A percentile compares a stretch with the other conserved stretches of the same genome.
Conservation (phyloP, 1,284 basidiomycete genomes). For the Microbotryum scabiosae region DNA sequence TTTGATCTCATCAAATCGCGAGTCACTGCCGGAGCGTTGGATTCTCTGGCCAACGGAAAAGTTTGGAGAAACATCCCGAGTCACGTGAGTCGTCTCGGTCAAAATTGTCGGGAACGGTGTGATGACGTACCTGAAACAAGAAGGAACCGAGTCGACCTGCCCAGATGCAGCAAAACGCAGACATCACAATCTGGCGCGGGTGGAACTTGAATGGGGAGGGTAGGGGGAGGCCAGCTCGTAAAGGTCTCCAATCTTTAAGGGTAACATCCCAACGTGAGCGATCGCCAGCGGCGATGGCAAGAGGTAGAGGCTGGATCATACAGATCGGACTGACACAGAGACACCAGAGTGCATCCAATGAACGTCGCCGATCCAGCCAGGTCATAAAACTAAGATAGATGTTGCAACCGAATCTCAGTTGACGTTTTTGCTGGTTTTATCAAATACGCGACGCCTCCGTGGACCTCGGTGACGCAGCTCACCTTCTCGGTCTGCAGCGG, state of each 20-base stretch:
- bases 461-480: not conserved
- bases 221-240: slow-evolving; percentile 36
- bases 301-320: too few relatives aligned
- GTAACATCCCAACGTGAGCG: too few relatives aligned
- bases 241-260: not conserved
- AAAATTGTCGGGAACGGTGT: not conserved
- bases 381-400: slow-evolving; percentile 3
- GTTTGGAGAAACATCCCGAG: not conserved
- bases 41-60: slow-evolving; percentile 42
- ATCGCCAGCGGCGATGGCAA: too few relatives aligned
- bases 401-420: too few relatives aligned
- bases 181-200: slow-evolving; percentile 54
- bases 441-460: too few relatives aligned
- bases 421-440: too few relatives aligned
- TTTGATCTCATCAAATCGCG: slow-evolving; percentile 62
- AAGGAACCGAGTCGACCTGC: slow-evolving; percentile 51
- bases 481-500: slow-evolving; percentile 12
- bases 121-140: not conserved
- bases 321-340: not conserved
- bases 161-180: slow-evolving; percentile 54
- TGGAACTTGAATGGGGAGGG: slow-evolving; percentile 46
- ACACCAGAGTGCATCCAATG: slow-evolving; percentile 4
- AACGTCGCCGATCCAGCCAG: slow-evolving; percentile 8
- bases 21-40: slow-evolving; percentile 51
- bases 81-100: slow-evolving; percentile 32